Base-by-base conservation (phyloP, 345 rosid species). In the Corymbia maculata region DNA sequence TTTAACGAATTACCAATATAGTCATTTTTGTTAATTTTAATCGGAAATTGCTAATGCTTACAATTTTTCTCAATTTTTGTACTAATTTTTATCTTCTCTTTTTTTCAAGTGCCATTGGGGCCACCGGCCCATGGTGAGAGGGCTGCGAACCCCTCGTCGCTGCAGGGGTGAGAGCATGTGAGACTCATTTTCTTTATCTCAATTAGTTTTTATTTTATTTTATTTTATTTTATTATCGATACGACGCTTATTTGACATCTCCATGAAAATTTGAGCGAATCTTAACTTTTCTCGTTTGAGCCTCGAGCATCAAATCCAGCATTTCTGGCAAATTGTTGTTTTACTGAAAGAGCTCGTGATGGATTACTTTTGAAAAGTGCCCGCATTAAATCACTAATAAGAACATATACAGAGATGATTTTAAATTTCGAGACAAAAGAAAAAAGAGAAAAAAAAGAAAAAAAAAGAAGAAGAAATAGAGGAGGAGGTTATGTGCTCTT, bases 31-130 rank as follows among this genome's bases (percentile, higher is more conserved):
- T 0, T 0, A 26, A 59, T 59, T 59, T 59, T 8, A 7, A 12
- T 5, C 0, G 2, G 2, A 28, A 26, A 61, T 61, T 61, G 0
- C 1, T 61, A 0, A 28, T 4, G 0, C n/a, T n/a, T n/a, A n/a
- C n/a, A n/a, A 3, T 21, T 21, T 8, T 8, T 36, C 42, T 36
- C 42, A 8, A 0, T 19, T 55, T 55, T 53, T 52, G n/a, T 52
- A 52, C 17, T 1, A 52, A 16, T 1, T 16, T 52, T 22, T 55
- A 0, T 22, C 1, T 55, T 55, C 9, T 55, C 22, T 22, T 4
- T 22, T 55, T 0, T 3, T 55, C 13, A 55, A 55, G 28, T 55
- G 13, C 24, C 24, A 55, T 55, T 9, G 0, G 1, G 0, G 61
- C 24, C 24, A 22, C 61, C 5, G 24, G 24, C 0, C 0, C 3